These are phyloP conservation scores for Berberis thunbergii DNA, from an alignment of 164 flowering plant genomes.

Conservation along the genomic window DNA sequence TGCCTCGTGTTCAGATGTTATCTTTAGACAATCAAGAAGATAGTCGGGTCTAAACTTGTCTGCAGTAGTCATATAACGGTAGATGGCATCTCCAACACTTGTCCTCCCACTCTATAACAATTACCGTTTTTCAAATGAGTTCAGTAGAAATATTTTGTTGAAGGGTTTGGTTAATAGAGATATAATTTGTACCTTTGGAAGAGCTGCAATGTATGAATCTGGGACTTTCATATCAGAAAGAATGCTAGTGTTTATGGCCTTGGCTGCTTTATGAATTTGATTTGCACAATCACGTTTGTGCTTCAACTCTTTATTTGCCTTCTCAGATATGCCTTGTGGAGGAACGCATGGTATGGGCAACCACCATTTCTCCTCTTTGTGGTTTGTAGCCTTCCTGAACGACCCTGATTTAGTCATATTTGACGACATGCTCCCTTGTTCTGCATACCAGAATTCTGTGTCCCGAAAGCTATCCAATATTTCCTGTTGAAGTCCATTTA, in stretches of 20 bases:
- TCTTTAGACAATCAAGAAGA: conserved; percentile 55
- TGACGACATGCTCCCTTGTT: conserved; percentile 48
- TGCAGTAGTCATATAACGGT: conserved; percentile 44
- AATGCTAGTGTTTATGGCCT: conserved; percentile 68
- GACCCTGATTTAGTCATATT: conserved; percentile 49
- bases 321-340: conserved; percentile 64
- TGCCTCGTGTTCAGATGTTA: conserved; percentile 89
- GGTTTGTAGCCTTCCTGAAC: conserved; percentile 41
- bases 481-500: conserved; percentile 37
- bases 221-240: conserved; percentile 91
- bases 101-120: conserved; percentile 67
- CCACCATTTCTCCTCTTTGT: conserved; percentile 98
- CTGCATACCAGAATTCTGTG: conserved; percentile 67
- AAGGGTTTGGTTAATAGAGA: not conserved
- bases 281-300: conserved; percentile 71
- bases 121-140: not conserved
- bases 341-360: conserved; percentile 84
- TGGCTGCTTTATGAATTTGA: conserved; percentile 94
- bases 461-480: conserved; percentile 58
- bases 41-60: conserved; percentile 68
- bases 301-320: conserved; percentile 54
- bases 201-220: conserved; percentile 62
- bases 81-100: conserved; percentile 68
- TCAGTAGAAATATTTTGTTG: not conserved
- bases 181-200: conserved; percentile 68